These are phyloP conservation scores for Eutypa lata DNA, from an alignment of 2,329 filamentous ascomycete species.

Conservation along the genomic window DNA sequence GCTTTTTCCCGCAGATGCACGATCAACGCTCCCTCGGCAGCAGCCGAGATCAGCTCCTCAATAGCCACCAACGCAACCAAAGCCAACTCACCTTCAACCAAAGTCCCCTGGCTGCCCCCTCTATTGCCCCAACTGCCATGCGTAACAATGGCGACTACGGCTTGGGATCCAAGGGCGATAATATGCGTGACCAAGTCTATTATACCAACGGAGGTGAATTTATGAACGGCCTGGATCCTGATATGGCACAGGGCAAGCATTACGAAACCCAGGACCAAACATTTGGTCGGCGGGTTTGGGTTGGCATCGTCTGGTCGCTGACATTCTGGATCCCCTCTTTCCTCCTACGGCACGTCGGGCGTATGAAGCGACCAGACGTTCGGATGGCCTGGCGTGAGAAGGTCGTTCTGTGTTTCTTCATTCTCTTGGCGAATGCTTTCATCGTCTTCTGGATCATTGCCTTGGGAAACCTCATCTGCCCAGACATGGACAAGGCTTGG, in stretches of 20 bases:
- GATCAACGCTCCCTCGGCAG: slow-evolving; percentile 57
- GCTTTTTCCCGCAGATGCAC: slow-evolving; percentile 67
- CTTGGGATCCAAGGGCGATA: slow-evolving; percentile 81
- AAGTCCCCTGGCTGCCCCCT: slow-evolving; percentile 47
- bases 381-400: slow-evolving; percentile 98
- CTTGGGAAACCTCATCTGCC: slow-evolving; percentile 83
- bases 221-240: slow-evolving; percentile 68
- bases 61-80: slow-evolving; percentile 54
- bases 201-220: slow-evolving; percentile 71
- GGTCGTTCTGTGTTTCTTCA: slow-evolving; percentile 75
- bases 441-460: slow-evolving; percentile 91
- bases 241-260: slow-evolving; percentile 72
- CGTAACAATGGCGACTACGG: slow-evolving; percentile 80
- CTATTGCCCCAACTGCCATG: slow-evolving; percentile 57
- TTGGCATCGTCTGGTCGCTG: slow-evolving; percentile 75
- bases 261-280: slow-evolving; percentile 68
- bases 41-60: slow-evolving; percentile 69
- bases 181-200: slow-evolving; percentile 68
- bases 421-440: slow-evolving; percentile 73
- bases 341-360: slow-evolving; percentile 72
- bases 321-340: slow-evolving; percentile 96
- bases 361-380: slow-evolving; percentile 96
- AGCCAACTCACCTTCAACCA: slow-evolving; percentile 47
- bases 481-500: slow-evolving; percentile 91
- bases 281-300: slow-evolving; percentile 69